phyloP scores from a whole-genome alignment of 306 rosid species.

The Carpinus viminea region DNA sequence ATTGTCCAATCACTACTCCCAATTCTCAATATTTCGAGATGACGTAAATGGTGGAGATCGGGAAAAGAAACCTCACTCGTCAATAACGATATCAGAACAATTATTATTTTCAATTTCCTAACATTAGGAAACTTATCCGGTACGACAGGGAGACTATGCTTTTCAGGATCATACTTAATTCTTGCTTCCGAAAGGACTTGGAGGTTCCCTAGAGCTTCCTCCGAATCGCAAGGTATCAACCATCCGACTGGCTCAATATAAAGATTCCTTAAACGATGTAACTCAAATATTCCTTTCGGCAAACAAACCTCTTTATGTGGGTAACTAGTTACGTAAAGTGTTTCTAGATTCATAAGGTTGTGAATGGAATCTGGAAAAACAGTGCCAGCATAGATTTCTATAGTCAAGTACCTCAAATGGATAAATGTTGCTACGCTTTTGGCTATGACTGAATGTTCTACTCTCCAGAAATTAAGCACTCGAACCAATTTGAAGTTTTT shows the following conservation, averaged over 20 bases:
- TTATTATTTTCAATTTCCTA: background rate
- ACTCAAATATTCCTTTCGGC: background rate
- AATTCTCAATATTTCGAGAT: background rate
- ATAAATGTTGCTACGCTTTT: background rate
- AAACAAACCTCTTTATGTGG: background rate
- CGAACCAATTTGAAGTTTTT: background rate
- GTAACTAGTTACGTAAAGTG: too few relatives aligned
- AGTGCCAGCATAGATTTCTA: too few relatives aligned
- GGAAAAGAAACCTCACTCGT: background rate
- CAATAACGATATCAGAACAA: too few relatives aligned
- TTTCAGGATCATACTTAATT: background rate
- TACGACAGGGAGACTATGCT: background rate
- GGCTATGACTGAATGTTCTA: background rate
- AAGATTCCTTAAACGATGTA: background rate
- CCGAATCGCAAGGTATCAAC: too few relatives aligned
- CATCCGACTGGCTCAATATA: accelerated
- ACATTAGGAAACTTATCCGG: background rate
- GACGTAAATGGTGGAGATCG: background rate
- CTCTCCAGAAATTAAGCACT: background rate
- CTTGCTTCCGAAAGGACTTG: background rate
- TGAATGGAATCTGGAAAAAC: background rate
- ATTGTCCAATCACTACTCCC: background rate
- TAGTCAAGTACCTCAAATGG: background rate
- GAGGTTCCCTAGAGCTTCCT: background rate
- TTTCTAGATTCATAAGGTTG: background rate